phyloP scores from a whole-genome alignment of 805 yeast genomes.

The Pichia californica region DNA sequence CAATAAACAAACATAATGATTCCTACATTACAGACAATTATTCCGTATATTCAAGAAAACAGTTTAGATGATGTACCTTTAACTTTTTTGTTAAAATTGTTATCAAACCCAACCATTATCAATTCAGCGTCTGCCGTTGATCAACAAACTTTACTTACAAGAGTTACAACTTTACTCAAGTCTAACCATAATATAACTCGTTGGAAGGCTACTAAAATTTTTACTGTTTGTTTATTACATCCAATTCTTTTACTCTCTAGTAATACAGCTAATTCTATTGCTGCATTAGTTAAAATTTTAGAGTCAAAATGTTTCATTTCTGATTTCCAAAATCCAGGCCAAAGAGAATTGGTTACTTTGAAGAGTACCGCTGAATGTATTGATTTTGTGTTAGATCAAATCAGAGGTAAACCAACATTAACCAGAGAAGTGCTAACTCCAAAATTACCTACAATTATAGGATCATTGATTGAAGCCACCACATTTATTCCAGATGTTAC shows the following conservation, averaged over 20 bases:
- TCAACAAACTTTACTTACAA: slow-evolving; percentile 42
- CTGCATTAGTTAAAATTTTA: slow-evolving; percentile 36
- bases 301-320: slow-evolving; percentile 33
- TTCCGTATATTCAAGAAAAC: slow-evolving; percentile 23
- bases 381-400: slow-evolving; percentile 36
- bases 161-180: slow-evolving; percentile 36
- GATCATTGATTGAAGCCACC: slow-evolving; percentile 42
- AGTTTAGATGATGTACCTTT: slow-evolving; percentile 19
- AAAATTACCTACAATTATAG: slow-evolving; percentile 56
- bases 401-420: slow-evolving; percentile 75
- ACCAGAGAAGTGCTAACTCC: slow-evolving; percentile 83
- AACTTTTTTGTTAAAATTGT: slow-evolving; percentile 17
- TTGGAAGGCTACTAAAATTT: slow-evolving; percentile 56
- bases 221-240: slow-evolving; percentile 28
- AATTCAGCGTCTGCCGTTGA: slow-evolving; percentile 42
- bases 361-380: slow-evolving; percentile 36
- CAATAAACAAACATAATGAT: background rate
- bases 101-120: slow-evolving; percentile 28
- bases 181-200: slow-evolving; percentile 39
- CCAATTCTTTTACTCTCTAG: slow-evolving; percentile 32
- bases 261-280: slow-evolving; percentile 36
- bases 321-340: slow-evolving; percentile 23
- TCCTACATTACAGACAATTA: slow-evolving; percentile 19
- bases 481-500: slow-evolving; percentile 33
- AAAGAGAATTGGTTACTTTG: slow-evolving; percentile 22